Percentiles rank a stretch among this genome's conserved stretches.
Conservation (phyloP, 768 basidiomycete species). For the Lactarius sanguifluus region DNA sequence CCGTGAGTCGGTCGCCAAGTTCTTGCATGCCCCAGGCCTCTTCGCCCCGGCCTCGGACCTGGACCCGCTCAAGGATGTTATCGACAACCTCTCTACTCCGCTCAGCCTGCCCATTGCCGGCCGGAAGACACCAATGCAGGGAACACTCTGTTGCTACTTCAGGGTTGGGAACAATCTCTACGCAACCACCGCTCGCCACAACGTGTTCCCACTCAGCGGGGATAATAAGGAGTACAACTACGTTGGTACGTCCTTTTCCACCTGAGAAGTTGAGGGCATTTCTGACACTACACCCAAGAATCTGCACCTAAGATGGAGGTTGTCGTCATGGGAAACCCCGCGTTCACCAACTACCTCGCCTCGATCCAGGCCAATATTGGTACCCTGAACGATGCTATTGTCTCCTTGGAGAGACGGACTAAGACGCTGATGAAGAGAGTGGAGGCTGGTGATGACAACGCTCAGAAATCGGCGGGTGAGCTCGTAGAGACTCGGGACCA, state of each 20-base stretch:
- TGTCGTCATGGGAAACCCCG: not conserved
- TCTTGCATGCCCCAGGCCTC: slow-evolving; percentile 30
- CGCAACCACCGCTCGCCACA: slow-evolving; percentile 38
- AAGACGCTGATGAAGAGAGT: not conserved
- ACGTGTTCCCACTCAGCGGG: too few relatives aligned
- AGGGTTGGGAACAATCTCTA: slow-evolving; percentile 36
- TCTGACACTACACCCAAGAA: not conserved
- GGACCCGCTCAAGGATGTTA: slow-evolving; percentile 38
- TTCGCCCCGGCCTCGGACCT: slow-evolving; percentile 29
- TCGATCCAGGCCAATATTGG: slow-evolving; percentile 2
- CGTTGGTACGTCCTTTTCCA: slow-evolving; percentile 19
- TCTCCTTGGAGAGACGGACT: not conserved
- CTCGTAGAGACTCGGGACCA: not conserved
- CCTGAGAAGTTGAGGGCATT: not conserved
- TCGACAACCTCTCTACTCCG: slow-evolving; percentile 39
- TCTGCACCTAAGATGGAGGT: slow-evolving; percentile 7
- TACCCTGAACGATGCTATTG: not conserved
- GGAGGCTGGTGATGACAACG: not conserved
- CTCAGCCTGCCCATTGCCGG: slow-evolving; percentile 33
- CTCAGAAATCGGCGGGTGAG: not conserved
- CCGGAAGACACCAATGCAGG: slow-evolving; percentile 38
- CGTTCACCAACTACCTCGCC: not conserved
- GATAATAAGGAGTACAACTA: slow-evolving; percentile 3
- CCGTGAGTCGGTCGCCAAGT: slow-evolving; percentile 31
- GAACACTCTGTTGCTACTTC: slow-evolving; percentile 43